A percentile compares a stretch with the other conserved stretches of the same genome.
Evolutionary conservation across 495 filamentous ascomycete genomes (phyloP).

Genomic region (Parathielavia hyrcaniae): DNA sequence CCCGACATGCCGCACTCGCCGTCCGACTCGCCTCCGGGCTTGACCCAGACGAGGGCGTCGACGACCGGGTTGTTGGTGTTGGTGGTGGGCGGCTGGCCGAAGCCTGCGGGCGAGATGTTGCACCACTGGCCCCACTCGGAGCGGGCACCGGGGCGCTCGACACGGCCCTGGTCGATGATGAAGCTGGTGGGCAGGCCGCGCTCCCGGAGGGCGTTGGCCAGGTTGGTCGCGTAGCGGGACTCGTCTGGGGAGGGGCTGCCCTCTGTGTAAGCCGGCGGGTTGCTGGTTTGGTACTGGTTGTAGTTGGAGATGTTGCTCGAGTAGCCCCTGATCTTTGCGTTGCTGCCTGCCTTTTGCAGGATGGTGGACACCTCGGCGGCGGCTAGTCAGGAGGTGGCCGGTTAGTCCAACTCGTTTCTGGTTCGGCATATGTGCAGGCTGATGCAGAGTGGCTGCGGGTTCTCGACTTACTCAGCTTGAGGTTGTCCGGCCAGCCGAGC

Average conservation of each 20-base stretch:
- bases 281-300: too few species aligned
- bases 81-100: constrained; percentile 57
- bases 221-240: constrained; percentile 67
- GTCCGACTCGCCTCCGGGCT: constrained; percentile 71
- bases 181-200: constrained; percentile 59
- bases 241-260: too few species aligned
- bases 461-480: too few species aligned
- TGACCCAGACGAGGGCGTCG: constrained; percentile 71
- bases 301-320: too few species aligned
- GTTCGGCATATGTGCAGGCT: too few species aligned
- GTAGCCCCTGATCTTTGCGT: constrained; percentile 47
- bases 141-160: constrained; percentile 49
- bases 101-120: constrained; percentile 61
- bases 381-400: constrained; percentile 23
- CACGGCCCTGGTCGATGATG: constrained; percentile 46
- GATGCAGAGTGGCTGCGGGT: too few species aligned
- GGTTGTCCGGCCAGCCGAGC: constrained; percentile 75
- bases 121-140: constrained; percentile 67
- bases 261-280: too few species aligned
- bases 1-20: constrained; percentile 64
- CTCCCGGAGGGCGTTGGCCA: constrained; percentile 48
- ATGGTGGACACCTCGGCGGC: constrained; percentile 49
- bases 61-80: constrained; percentile 51
- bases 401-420: too few species aligned
- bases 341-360: constrained; percentile 49